These are phyloP conservation scores for Ajuga chamaepitys DNA, from an alignment of 257 asterid species.

Conservation along the genomic window DNA sequence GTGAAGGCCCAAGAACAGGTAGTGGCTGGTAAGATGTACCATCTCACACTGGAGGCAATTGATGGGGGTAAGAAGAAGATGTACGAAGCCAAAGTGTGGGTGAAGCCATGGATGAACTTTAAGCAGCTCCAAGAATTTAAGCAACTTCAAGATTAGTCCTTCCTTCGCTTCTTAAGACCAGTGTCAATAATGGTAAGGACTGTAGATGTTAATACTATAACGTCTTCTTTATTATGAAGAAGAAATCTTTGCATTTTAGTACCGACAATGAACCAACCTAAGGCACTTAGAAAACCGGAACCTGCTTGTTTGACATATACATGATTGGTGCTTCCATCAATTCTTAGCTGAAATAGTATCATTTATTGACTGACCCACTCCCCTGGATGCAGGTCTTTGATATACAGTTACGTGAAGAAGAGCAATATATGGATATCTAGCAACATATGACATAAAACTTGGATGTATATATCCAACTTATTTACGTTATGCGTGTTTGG, in stretches of 20 bases:
- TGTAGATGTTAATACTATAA: not conserved
- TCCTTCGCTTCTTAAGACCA: slow-evolving; percentile 8
- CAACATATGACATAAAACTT: not conserved
- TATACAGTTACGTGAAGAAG: not conserved
- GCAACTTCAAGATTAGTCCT: slow-evolving; percentile 11
- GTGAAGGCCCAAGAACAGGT: slow-evolving; percentile 38
- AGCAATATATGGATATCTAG: not conserved
- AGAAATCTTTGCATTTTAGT: not conserved
- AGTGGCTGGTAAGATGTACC: slow-evolving; percentile 38
- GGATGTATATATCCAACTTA: not conserved
- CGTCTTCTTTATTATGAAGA: not conserved
- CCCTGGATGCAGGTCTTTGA: slow-evolving; percentile 16
- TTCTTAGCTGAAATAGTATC: not conserved
- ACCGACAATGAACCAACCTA: not conserved
- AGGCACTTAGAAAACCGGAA: not conserved
- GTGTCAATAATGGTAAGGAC: slow-evolving; percentile 22
- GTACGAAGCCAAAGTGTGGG: slow-evolving; percentile 54
- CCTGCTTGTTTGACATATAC: not conserved
- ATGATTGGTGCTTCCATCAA: not conserved
- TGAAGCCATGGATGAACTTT: slow-evolving; percentile 58
- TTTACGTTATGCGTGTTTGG: not conserved
- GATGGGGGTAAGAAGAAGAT: slow-evolving; percentile 38
- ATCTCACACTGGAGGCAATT: slow-evolving; percentile 40
- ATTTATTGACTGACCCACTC: not conserved
- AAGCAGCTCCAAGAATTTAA: slow-evolving; percentile 47